Percentiles rank a stretch among this genome's conserved stretches.
Conservation (phyloP, 2,329 filamentous ascomycete genomes). For the Pseudogymnoascus pannorum region DNA sequence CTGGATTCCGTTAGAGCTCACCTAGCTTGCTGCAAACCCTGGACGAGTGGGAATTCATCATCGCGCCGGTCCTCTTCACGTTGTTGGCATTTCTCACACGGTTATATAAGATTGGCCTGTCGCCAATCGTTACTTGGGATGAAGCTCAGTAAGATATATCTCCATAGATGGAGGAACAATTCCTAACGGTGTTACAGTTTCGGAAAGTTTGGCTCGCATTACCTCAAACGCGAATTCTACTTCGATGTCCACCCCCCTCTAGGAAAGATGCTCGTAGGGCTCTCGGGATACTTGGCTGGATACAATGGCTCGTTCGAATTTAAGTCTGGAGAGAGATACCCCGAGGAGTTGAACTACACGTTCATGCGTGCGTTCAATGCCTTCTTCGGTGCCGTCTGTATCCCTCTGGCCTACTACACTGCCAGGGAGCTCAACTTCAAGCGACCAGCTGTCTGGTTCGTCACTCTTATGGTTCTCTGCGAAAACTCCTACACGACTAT, state of each 20-base stretch:
- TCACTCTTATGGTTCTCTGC: conserved; percentile 94
- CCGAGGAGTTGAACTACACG: conserved; percentile 87
- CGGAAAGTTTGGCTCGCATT: conserved; percentile 97
- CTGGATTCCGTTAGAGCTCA: conserved; percentile 31
- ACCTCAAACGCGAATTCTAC: conserved; percentile 98
- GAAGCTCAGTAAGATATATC: conserved; percentile 57
- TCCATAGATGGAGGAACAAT: conserved; percentile 28
- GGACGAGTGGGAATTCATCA: conserved; percentile 54
- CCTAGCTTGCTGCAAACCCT: conserved; percentile 56
- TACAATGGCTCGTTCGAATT: conserved; percentile 99
- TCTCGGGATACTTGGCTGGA: conserved; percentile 91
- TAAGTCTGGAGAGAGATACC: conserved; percentile 96
- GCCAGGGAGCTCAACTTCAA: conserved; percentile 84
- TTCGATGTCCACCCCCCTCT: conserved; percentile 94
- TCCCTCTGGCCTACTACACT: conserved; percentile 92
- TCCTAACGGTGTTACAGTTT: conserved; percentile 47
- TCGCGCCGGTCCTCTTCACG: conserved; percentile 55
- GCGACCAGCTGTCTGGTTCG: conserved; percentile 84
- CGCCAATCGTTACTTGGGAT: conserved; percentile 68
- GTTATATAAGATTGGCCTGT: conserved; percentile 63
- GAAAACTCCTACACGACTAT: conserved; percentile 99
- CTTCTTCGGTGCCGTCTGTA: conserved; percentile 83
- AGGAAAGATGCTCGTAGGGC: conserved; percentile 95
- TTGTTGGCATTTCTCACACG: conserved; percentile 58
- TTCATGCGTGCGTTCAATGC: conserved; percentile 99